These are phyloP conservation scores for Talinum fruticosum DNA, from an alignment of 148 eudicot species.

Conservation along the genomic window DNA sequence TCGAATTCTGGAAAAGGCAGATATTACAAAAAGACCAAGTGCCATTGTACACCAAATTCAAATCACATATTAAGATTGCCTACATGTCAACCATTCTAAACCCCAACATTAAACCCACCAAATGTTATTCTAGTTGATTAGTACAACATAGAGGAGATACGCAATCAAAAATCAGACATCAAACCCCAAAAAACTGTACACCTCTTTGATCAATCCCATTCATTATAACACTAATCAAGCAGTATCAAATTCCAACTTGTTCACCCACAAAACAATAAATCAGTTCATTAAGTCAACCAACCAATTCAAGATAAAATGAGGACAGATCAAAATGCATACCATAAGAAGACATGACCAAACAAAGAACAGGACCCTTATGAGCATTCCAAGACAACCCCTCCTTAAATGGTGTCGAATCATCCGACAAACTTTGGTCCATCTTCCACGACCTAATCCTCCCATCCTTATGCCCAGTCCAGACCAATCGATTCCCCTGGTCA, in stretches of 20 bases:
- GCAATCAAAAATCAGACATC: not conserved
- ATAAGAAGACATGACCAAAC: conserved; percentile 65
- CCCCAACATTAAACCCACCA: not conserved
- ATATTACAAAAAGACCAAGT: not conserved
- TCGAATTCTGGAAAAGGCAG: not conserved
- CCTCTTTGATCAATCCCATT: not conserved
- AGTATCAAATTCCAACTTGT: not conserved
- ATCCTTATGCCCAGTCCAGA: conserved; percentile 97
- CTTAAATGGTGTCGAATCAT: conserved; percentile 42
- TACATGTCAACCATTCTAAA: not conserved
- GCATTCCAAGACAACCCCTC: conserved; percentile 88
- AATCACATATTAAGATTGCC: not conserved
- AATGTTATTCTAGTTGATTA: not conserved
- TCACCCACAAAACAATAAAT: not conserved
- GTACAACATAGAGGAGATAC: not conserved
- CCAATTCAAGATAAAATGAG: not conserved
- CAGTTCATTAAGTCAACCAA: not conserved
- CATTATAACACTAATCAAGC: not conserved
- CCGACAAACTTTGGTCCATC: conserved; percentile 56
- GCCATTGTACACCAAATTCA: not conserved
- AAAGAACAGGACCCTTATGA: conserved; percentile 76
- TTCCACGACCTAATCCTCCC: conserved; percentile 94
- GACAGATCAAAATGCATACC: conserved; percentile 33
- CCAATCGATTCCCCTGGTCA: conserved; percentile 68
- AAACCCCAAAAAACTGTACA: not conserved